Evolutionary conservation across 1,284 basidiomycete genomes (phyloP).

Genomic region (Sphagnurus paluster): DNA sequence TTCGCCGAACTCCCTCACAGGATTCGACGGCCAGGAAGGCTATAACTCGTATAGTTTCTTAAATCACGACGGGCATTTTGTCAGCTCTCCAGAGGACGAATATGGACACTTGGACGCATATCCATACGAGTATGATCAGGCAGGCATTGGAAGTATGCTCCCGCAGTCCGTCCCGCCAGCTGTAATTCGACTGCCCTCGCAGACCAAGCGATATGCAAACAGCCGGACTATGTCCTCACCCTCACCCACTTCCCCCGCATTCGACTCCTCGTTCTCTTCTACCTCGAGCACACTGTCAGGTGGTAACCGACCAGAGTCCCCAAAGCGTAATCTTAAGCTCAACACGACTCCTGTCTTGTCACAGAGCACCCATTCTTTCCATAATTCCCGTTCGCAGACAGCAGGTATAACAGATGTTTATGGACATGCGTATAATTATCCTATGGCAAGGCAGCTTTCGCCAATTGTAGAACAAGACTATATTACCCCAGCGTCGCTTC

Average conservation of each 20-base stretch:
- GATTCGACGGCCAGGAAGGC: slow-evolving; percentile 23
- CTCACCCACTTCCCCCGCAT: slow-evolving; percentile 20
- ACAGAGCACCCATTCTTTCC: slow-evolving; percentile 36
- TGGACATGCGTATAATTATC: slow-evolving; percentile 35
- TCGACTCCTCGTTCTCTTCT: slow-evolving; percentile 18
- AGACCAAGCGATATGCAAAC: slow-evolving; percentile 21
- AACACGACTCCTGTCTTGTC: slow-evolving; percentile 25
- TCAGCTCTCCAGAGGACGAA: slow-evolving; percentile 21
- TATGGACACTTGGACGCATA: slow-evolving; percentile 10
- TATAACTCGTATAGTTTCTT: too few species aligned
- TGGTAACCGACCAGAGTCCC: slow-evolving; percentile 17
- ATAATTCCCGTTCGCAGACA: slow-evolving; percentile 23
- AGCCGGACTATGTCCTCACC: slow-evolving; percentile 26
- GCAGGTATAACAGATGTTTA: slow-evolving; percentile 29
- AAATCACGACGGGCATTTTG: too few species aligned
- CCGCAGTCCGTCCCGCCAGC: slow-evolving; percentile 14
- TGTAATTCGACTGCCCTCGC: slow-evolving; percentile 19
- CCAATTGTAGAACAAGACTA: slow-evolving; percentile 59
- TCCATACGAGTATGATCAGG: neutral
- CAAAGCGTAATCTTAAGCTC: slow-evolving; percentile 19
- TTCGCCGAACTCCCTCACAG: slow-evolving; percentile 31
- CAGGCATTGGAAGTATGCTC: slow-evolving; percentile 9
- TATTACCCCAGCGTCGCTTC: slow-evolving; percentile 44
- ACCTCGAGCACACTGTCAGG: slow-evolving; percentile 28
- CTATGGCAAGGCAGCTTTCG: slow-evolving; percentile 46